Percentiles rank a stretch among this genome's conserved stretches.
These are phyloP conservation scores for Pleurotus salmoneostramineus DNA, from an alignment of 768 basidiomycete species.

Conservation along the genomic window DNA sequence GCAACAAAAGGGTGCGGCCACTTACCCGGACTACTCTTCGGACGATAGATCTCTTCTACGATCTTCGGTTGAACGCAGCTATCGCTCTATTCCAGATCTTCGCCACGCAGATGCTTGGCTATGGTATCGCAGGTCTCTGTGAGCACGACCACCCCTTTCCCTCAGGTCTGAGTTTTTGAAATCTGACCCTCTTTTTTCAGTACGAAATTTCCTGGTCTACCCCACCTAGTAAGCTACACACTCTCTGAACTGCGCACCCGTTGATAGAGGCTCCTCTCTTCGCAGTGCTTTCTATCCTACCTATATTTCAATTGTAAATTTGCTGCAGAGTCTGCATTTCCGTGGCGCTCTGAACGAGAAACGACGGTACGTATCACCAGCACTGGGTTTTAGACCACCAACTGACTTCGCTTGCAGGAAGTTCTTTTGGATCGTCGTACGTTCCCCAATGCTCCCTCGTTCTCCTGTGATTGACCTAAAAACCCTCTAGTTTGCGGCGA, in stretches of 20 bases:
- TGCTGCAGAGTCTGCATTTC: constrained; percentile 52
- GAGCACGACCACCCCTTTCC: background rate
- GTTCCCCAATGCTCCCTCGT: constrained; percentile 7
- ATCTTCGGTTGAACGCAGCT: constrained; percentile 41
- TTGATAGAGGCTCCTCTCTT: constrained; percentile 4
- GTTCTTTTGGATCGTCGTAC: constrained; percentile 53
- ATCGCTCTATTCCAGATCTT: constrained; percentile 56
- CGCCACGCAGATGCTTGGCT: constrained; percentile 40
- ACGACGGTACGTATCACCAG: constrained; percentile 16
- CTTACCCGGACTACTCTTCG: too few relatives aligned
- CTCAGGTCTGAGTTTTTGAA: background rate
- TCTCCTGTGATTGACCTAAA: background rate
- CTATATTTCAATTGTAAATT: constrained; percentile 47
- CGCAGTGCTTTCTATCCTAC: constrained; percentile 44
- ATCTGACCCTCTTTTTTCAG: constrained; percentile 15
- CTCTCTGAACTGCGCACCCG: background rate
- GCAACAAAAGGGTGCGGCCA: background rate
- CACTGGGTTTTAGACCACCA: background rate
- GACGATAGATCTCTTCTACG: constrained; percentile 46
- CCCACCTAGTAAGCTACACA: constrained; percentile 39
- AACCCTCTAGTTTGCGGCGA: constrained; percentile 31
- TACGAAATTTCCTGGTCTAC: constrained; percentile 46
- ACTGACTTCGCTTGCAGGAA: constrained; percentile 16
- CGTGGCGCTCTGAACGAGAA: constrained; percentile 45
- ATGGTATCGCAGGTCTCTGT: constrained; percentile 31